These are phyloP conservation scores for Penicillium cataractarum DNA, from an alignment of 495 filamentous ascomycete species.

Conservation along the genomic window DNA sequence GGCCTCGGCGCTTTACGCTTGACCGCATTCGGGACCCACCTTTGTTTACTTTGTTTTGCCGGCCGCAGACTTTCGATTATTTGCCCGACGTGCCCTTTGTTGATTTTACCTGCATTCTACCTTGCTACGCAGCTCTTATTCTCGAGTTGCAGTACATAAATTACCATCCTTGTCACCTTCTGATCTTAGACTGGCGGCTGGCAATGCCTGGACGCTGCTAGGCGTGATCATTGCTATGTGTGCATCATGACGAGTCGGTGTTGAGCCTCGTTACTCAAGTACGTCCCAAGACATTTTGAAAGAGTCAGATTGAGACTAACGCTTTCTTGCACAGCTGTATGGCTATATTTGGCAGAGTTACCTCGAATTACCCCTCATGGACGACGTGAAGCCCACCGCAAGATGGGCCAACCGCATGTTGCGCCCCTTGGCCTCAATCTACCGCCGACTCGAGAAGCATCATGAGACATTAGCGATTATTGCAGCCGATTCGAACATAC, in stretches of 20 bases:
- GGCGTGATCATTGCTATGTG: conserved; percentile 22
- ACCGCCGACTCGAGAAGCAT: conserved; percentile 50
- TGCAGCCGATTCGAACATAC: conserved; percentile 31
- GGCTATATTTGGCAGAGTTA: conserved; percentile 11
- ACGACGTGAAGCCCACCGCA: conserved; percentile 47
- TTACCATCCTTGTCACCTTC: conserved; percentile 12
- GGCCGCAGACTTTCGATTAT: conserved; percentile 10
- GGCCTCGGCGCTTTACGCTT: conserved; percentile 25
- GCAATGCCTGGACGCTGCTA: conserved; percentile 13
- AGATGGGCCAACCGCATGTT: conserved; percentile 55
- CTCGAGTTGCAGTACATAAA: conserved; percentile 15
- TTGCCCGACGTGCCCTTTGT: neutral
- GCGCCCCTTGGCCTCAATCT: conserved; percentile 50
- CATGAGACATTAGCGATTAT: conserved; percentile 42
- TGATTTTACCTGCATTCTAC: conserved; percentile 13
- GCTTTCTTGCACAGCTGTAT: conserved; percentile 14
- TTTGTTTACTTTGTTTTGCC: conserved; percentile 39
- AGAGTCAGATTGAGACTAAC: neutral
- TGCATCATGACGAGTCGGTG: conserved; percentile 17
- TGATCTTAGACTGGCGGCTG: neutral
- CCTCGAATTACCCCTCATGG: conserved; percentile 30
- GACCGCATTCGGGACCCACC: conserved; percentile 28
- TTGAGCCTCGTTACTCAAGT: conserved; percentile 11
- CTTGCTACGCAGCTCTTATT: conserved; percentile 14
- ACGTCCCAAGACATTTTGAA: neutral